Percentiles rank a stretch among this genome's conserved stretches.
phyloP scores from a whole-genome alignment of 2,329 filamentous ascomycete genomes.

The Penicillium glabrum region DNA sequence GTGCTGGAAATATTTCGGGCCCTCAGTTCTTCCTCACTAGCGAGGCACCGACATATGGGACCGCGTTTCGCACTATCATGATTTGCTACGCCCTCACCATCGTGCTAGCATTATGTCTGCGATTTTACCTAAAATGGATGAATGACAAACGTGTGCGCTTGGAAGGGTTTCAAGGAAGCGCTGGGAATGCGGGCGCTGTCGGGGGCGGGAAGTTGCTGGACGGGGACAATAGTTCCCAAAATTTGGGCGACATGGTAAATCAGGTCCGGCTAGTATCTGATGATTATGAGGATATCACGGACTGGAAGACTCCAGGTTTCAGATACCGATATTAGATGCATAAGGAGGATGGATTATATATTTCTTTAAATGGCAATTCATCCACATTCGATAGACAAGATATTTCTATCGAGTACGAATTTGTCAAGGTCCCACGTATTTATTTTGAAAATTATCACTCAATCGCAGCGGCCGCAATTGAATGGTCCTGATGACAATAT shows the following conservation, averaged over 20 bases:
- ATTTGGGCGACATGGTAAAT: slow-evolving; percentile 30
- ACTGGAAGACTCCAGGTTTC: slow-evolving; percentile 61
- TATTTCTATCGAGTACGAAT: too few species aligned
- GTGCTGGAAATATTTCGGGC: slow-evolving; percentile 56
- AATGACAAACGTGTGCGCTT: slow-evolving; percentile 45
- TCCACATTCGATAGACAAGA: too few species aligned
- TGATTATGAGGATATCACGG: slow-evolving; percentile 60
- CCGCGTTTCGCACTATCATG: slow-evolving; percentile 57
- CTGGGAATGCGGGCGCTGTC: slow-evolving; percentile 36
- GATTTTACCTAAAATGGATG: slow-evolving; percentile 49
- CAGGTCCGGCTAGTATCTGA: slow-evolving; percentile 41
- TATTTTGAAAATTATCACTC: too few species aligned
- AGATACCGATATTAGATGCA: slow-evolving; percentile 49
- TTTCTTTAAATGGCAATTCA: too few species aligned
- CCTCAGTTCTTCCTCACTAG: slow-evolving; percentile 55
- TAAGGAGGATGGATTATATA: too few species aligned
- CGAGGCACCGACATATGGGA: slow-evolving; percentile 55
- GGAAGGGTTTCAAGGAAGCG: slow-evolving; percentile 33
- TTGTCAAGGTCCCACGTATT: too few species aligned
- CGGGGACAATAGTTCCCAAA: slow-evolving; percentile 40
- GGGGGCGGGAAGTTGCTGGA: slow-evolving; percentile 42
- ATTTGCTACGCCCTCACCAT: slow-evolving; percentile 57
- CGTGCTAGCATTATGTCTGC: slow-evolving; percentile 44
- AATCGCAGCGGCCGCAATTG: too few species aligned
- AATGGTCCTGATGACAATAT: too few species aligned